Conservation (phyloP, 805 yeast genomes). For the Metschnikowia orientalis region DNA sequence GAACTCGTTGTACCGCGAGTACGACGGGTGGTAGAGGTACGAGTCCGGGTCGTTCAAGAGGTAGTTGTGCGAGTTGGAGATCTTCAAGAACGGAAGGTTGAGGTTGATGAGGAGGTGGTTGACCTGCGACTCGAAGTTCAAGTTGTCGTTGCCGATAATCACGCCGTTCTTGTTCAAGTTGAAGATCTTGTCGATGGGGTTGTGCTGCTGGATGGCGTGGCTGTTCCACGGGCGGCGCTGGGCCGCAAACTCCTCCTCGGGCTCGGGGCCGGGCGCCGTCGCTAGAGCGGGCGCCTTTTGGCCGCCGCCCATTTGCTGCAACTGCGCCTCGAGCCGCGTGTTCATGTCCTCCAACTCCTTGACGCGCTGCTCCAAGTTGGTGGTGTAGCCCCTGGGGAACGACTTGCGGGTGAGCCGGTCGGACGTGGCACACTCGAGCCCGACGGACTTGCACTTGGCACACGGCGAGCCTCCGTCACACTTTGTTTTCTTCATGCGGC, state of each 20-base stretch:
- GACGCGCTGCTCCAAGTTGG: slow-evolving; percentile 61
- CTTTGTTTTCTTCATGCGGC: slow-evolving; percentile 70
- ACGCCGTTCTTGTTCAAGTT: slow-evolving; percentile 40
- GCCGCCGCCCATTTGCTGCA: neutral
- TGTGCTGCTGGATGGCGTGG: slow-evolving; percentile 28
- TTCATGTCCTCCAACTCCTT: slow-evolving; percentile 54
- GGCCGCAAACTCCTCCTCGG: neutral
- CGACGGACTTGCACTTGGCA: slow-evolving; percentile 59
- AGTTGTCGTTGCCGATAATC: slow-evolving; percentile 42
- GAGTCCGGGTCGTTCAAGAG: slow-evolving; percentile 39
- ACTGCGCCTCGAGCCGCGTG: slow-evolving; percentile 5
- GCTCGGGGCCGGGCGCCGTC: neutral
- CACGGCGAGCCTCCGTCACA: slow-evolving; percentile 76
- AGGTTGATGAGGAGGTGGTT: slow-evolving; percentile 41
- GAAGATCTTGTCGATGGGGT: slow-evolving; percentile 44
- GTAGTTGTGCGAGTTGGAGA: slow-evolving; percentile 41
- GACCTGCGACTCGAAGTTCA: slow-evolving; percentile 44
- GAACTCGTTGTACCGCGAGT: slow-evolving; percentile 31
- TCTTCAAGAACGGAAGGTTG: slow-evolving; percentile 40
- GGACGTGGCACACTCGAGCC: slow-evolving; percentile 64
- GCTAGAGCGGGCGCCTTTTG: neutral
- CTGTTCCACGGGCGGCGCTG: slow-evolving; percentile 5
- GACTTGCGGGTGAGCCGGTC: slow-evolving; percentile 74
- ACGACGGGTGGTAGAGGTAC: slow-evolving; percentile 39
- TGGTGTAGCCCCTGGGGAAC: slow-evolving; percentile 79